Conservation (phyloP, 2,329 filamentous ascomycete genomes). For the Aspergillus phoenicis region DNA sequence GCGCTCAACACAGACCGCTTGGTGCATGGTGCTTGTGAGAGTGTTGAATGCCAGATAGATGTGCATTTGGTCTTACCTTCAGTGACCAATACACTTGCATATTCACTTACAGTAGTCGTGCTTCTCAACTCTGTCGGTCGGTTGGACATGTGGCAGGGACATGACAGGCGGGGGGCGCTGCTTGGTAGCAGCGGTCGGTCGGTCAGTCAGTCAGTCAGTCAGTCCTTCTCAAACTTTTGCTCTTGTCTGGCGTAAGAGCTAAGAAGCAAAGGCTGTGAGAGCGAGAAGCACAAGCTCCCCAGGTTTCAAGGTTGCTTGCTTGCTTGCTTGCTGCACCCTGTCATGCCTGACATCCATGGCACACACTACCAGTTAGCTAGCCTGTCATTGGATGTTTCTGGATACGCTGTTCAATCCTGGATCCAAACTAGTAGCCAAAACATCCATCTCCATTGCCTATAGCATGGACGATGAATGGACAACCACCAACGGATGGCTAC, state of each 20-base stretch:
- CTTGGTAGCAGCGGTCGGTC: not conserved
- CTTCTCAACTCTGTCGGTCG: not conserved
- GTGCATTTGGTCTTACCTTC: constrained; percentile 13
- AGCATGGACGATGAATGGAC: not conserved
- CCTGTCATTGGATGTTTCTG: not conserved
- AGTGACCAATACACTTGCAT: constrained; percentile 11
- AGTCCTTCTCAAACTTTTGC: no score
- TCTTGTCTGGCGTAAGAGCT: no score
- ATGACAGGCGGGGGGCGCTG: not conserved
- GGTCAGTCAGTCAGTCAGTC: no score
- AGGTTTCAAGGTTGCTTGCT: not conserved
- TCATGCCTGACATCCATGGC: not conserved
- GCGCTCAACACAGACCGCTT: constrained; percentile 20
- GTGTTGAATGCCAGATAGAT: constrained; percentile 8
- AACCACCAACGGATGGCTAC: not conserved
- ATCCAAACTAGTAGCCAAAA: not conserved
- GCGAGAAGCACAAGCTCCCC: no score
- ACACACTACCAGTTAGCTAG: not conserved
- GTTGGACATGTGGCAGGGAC: constrained; percentile 1
- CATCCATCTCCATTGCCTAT: not conserved
- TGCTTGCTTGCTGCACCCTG: not conserved
- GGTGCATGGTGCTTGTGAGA: constrained; percentile 20
- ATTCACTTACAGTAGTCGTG: constrained; percentile 9
- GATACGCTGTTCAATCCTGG: not conserved
- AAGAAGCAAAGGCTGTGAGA: no score